Evolutionary conservation across 1,284 basidiomycete genomes (phyloP).

Genomic region (Moesziomyces sp.): DNA sequence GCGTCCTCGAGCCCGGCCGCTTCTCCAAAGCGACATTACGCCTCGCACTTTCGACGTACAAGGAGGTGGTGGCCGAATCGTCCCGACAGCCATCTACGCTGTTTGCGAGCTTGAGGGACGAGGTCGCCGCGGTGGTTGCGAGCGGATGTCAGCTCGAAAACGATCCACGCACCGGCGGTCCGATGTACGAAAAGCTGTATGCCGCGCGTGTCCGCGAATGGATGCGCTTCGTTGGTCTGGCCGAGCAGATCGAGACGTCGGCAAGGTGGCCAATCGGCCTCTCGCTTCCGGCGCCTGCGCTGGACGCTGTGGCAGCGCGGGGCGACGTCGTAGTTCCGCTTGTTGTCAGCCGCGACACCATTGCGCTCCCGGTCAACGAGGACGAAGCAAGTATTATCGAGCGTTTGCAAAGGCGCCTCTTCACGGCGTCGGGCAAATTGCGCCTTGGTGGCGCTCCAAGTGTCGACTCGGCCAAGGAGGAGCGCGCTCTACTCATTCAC

Average conservation of each 20-base stretch:
- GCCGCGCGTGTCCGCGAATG: conserved; percentile 49
- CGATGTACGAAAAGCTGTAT: conserved; percentile 47
- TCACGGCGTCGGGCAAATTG: not conserved
- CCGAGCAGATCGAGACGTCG: conserved; percentile 57
- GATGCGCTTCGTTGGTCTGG: conserved; percentile 58
- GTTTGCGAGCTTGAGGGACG: conserved; percentile 41
- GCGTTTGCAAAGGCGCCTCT: conserved; percentile 26
- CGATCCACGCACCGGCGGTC: conserved; percentile 44
- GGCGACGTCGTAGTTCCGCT: conserved; percentile 31
- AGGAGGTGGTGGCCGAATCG: conserved; percentile 17
- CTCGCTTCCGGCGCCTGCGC: conserved; percentile 15
- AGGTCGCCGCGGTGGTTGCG: conserved; percentile 43
- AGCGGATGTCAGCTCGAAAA: conserved; percentile 39
- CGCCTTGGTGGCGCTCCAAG: conserved; percentile 2
- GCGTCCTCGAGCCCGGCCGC: conserved; percentile 58
- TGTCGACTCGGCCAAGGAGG: conserved; percentile 15
- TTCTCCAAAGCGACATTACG: conserved; percentile 50
- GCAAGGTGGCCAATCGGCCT: conserved; percentile 59
- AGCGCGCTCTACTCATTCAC: conserved; percentile 34
- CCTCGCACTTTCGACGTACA: conserved; percentile 33
- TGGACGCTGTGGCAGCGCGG: not conserved
- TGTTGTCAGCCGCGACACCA: conserved; percentile 44
- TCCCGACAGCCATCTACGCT: conserved; percentile 17
- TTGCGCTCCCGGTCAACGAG: conserved; percentile 48
- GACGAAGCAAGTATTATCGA: conserved; percentile 47